Conservation (phyloP, 345 rosid species). For the Diplotaxis tenuifolia region DNA sequence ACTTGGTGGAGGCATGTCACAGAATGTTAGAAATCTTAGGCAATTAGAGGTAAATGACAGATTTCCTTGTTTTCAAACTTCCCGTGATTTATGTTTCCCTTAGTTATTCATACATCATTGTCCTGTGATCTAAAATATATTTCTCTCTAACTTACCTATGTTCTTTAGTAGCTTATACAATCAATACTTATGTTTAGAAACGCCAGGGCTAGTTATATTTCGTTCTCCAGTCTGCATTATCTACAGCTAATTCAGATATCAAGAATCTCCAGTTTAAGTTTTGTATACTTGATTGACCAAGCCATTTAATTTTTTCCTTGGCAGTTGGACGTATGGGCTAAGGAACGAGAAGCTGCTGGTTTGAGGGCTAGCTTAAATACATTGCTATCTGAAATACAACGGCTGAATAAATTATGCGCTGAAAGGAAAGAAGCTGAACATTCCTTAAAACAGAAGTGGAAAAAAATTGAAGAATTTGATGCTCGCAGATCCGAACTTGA, state of each 20-base stretch:
- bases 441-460: constrained; percentile 82
- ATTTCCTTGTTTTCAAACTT: neutral
- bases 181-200: neutral
- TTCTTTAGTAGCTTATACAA: neutral
- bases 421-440: constrained; percentile 94
- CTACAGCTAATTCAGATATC: neutral
- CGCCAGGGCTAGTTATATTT: neutral
- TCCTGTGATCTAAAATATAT: neutral
- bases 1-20: constrained; percentile 54
- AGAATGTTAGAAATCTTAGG: constrained; percentile 64
- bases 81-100: neutral
- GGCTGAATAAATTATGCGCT: constrained; percentile 75
- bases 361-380: constrained; percentile 78
- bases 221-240: neutral
- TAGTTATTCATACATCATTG: neutral
- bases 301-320: constrained; percentile 7
- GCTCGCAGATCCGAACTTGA: constrained; percentile 87
- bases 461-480: constrained; percentile 91
- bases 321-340: constrained; percentile 90
- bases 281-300: constrained; percentile 19
- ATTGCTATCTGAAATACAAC: constrained; percentile 71
- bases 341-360: constrained; percentile 85
- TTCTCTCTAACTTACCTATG: neutral
- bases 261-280: neutral
- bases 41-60: constrained; percentile 64